Base-by-base conservation (phyloP, 1,284 basidiomycete species). In the Polyporus tsugae region DNA sequence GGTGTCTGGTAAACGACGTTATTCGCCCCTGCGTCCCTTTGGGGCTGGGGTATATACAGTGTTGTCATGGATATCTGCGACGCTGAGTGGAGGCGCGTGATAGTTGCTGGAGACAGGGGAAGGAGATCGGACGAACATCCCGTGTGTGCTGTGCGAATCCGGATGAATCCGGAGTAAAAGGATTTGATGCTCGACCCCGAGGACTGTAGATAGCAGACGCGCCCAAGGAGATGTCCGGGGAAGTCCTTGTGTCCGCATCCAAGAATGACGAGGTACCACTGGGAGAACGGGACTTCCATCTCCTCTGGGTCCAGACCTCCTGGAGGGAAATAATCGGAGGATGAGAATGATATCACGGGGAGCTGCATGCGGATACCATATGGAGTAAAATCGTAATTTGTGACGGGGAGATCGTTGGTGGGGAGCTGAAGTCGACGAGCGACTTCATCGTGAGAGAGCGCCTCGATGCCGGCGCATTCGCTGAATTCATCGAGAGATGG, bases 211-310 rank as follows among this genome's bases (percentile, higher is more conserved):
- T 36, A 58, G 35, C 55, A 58, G 19, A 58, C 35, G 2, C 55
- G 55, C 4, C 35, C 55, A 6, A 58, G 55, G n/a, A 58, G 35
- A 38, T 19, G 19, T 5, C 35, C 35, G 1, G 55, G 55, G 9
- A 36, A 38, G 10, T 38, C 6, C 19, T 5, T 4, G 35, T 38
- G 55, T 22, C 17, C 33, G 10, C 55, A 58, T 6, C 55, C 55
- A 11, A 58, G 35, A 22, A 38, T 58, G 19, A 58, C 55, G 19
- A 58, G 19, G 17, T 22, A 58, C 55, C 55, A 58, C n/a, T 58
- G 55, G 19, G 55, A 58, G 9, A 58, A 11, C 3, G 35, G 19
- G 10, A n/a, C 38, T 6, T 38, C 46, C 22, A 5, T 22, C 17
- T 2, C 2, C 33, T 33, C 1, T 15, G 25, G 10, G 11, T 4